A percentile compares a stretch with the other conserved stretches of the same genome.
Evolutionary conservation across 768 basidiomycete species (phyloP).

Genomic region (Leccinum uliginosum): DNA sequence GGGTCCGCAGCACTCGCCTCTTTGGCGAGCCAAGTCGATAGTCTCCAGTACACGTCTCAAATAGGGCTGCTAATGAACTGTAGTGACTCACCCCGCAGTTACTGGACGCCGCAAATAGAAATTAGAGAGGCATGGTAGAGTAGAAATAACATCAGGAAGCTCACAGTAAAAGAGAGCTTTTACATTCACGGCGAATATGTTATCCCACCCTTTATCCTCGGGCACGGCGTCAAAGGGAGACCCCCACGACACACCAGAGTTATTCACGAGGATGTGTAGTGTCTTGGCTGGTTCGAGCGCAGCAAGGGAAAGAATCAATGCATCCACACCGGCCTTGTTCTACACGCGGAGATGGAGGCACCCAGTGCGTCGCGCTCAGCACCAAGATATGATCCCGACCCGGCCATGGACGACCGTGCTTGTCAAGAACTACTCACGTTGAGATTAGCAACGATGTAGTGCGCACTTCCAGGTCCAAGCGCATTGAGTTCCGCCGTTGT

Average conservation of each 20-base stretch:
- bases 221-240: conserved; percentile 66
- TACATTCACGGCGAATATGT: conserved; percentile 77
- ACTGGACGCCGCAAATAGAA: conserved; percentile 29
- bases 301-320: conserved; percentile 63
- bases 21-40: conserved; percentile 56
- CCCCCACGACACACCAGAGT: conserved; percentile 80
- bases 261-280: conserved; percentile 81
- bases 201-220: conserved; percentile 84
- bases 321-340: conserved; percentile 78
- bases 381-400: not conserved
- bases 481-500: conserved; percentile 58
- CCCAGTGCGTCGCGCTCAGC: not conserved
- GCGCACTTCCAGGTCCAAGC: conserved; percentile 53
- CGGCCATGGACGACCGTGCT: not conserved
- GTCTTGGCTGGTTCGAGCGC: conserved; percentile 54
- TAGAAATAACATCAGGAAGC: conserved; percentile 17
- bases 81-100: conserved; percentile 37
- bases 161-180: conserved; percentile 80
- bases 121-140: not conserved
- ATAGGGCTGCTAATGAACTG: not conserved
- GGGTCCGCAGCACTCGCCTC: conserved; percentile 61
- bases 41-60: conserved; percentile 8
- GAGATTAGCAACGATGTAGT: conserved; percentile 74
- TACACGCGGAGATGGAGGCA: conserved; percentile 22
- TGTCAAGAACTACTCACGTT: conserved; percentile 42